Conservation (phyloP, 805 yeast genomes). For the Saturnispora serradocipensis region DNA sequence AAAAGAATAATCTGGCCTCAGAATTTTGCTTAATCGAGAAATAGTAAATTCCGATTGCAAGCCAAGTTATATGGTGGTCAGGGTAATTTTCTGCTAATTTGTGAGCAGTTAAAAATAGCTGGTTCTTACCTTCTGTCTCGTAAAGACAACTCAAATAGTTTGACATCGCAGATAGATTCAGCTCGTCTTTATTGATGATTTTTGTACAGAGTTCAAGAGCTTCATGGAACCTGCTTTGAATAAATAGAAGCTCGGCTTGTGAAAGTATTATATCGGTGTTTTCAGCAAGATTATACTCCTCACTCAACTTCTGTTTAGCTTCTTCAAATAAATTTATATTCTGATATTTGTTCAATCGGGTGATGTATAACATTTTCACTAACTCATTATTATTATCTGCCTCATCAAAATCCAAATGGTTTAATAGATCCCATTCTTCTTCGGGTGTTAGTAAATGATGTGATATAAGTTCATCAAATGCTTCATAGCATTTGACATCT, state of each 20-base stretch:
- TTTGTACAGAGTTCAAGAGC: conserved; percentile 69
- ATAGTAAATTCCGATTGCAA: conserved; percentile 87
- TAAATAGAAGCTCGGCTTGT: conserved; percentile 59
- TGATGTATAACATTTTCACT: conserved; percentile 65
- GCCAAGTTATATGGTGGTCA: conserved; percentile 75
- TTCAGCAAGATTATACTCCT: conserved; percentile 61
- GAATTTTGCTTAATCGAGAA: conserved; percentile 58
- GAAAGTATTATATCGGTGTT: conserved; percentile 64
- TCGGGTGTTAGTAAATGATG: conserved; percentile 70
- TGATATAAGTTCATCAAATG: conserved; percentile 67
- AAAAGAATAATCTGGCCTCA: conserved; percentile 82
- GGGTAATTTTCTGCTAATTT: conserved; percentile 81
- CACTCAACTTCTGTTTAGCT: conserved; percentile 55
- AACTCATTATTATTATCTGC: conserved; percentile 76
- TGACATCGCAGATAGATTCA: conserved; percentile 65
- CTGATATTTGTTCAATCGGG: conserved; percentile 64
- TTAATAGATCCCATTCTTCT: conserved; percentile 80
- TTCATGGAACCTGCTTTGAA: conserved; percentile 69
- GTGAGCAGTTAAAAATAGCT: conserved; percentile 72
- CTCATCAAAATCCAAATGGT: conserved; percentile 55
- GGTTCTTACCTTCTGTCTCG: conserved; percentile 77
- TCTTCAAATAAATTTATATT: conserved; percentile 51
- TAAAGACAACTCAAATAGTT: conserved; percentile 74
- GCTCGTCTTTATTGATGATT: conserved; percentile 50
- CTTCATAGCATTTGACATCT: conserved; percentile 90